Evolutionary conservation across 2,329 filamentous ascomycete species (phyloP).

Genomic region (Monosporascus sp.): DNA sequence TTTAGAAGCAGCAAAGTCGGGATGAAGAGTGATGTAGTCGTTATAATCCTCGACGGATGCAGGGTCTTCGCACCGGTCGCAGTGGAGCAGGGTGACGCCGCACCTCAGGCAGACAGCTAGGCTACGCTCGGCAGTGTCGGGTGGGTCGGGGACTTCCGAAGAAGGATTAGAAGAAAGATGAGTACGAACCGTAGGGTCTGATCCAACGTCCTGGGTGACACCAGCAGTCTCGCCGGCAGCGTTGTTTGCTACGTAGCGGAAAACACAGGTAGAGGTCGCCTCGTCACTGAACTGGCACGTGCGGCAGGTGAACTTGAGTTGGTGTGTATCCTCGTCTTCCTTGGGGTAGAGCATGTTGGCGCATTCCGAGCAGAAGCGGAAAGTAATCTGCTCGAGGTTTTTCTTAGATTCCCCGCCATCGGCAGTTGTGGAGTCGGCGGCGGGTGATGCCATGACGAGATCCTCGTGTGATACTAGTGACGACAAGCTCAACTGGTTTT

Average conservation of each 20-base stretch:
- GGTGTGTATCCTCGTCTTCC: constrained; percentile 79
- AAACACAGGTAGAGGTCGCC: constrained; percentile 85
- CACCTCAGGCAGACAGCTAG: constrained; percentile 26
- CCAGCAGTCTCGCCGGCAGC: constrained; percentile 92
- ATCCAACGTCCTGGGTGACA: constrained; percentile 94
- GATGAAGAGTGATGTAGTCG: constrained; percentile 14
- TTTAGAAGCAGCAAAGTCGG: constrained; percentile 15
- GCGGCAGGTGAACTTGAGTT: constrained; percentile 90
- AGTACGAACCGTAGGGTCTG: constrained; percentile 94
- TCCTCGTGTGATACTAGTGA: constrained; percentile 3
- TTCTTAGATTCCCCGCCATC: constrained; percentile 40
- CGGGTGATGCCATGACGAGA: constrained; percentile 6
- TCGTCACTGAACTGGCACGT: constrained; percentile 90
- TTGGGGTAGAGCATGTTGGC: constrained; percentile 98
- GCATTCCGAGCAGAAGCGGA: constrained; percentile 97
- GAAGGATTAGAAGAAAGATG: constrained; percentile 23
- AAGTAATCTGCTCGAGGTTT: constrained; percentile 77
- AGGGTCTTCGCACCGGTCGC: constrained; percentile 21
- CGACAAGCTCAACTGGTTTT: neutral
- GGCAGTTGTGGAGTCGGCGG: constrained; percentile 55
- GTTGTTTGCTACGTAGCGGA: constrained; percentile 88
- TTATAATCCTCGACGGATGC: constrained; percentile 24
- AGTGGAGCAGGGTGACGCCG: constrained; percentile 26
- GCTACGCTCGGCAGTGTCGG: constrained; percentile 10
- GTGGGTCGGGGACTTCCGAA: neutral